Percentiles rank a stretch among this genome's conserved stretches.
These are phyloP conservation scores for Heterobasidion annosum DNA, from an alignment of 1,284 basidiomycete species.

Conservation along the genomic window DNA sequence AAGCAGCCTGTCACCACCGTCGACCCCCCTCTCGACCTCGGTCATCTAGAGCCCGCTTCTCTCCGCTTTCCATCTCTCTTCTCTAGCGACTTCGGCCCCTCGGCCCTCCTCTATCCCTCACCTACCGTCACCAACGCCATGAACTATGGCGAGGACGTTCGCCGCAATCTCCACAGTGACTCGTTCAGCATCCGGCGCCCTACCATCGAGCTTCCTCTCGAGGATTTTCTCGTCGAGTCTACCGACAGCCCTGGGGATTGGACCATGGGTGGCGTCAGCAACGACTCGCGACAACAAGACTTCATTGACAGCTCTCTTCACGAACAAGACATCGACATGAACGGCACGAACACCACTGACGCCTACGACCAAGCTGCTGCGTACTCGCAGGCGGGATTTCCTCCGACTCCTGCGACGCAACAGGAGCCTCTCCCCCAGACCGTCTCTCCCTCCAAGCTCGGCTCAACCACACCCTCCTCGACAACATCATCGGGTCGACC, in stretches of 20 bases:
- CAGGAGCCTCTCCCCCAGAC: constrained; percentile 22
- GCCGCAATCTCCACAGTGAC: constrained; percentile 30
- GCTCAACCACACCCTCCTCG: constrained; percentile 31
- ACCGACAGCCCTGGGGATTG: constrained; percentile 26
- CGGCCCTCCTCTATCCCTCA: constrained; percentile 61
- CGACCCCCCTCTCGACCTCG: constrained; percentile 9
- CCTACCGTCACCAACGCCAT: constrained; percentile 55
- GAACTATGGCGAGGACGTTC: constrained; percentile 68
- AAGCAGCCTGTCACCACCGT: constrained; percentile 19
- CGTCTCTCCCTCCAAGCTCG: constrained; percentile 23
- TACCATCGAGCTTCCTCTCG: constrained; percentile 72
- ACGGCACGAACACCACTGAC: constrained; percentile 10
- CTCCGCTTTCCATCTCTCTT: constrained; percentile 66
- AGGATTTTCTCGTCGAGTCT: constrained; percentile 58
- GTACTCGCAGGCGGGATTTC: constrained; percentile 9
- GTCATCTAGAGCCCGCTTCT: constrained; percentile 17
- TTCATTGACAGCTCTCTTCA: constrained; percentile 8
- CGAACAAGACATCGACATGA: constrained; percentile 24
- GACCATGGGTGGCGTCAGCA: constrained; percentile 16
- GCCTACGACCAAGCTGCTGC: constrained; percentile 21
- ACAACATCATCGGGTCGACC: constrained; percentile 26
- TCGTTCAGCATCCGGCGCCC: constrained; percentile 61
- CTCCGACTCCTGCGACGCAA: constrained; percentile 13
- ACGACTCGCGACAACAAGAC: constrained; percentile 11
- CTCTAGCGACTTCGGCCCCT: constrained; percentile 62